These are phyloP conservation scores for Arthrobotrys sinensis DNA, from an alignment of 2,329 filamentous ascomycete genomes.

Conservation along the genomic window DNA sequence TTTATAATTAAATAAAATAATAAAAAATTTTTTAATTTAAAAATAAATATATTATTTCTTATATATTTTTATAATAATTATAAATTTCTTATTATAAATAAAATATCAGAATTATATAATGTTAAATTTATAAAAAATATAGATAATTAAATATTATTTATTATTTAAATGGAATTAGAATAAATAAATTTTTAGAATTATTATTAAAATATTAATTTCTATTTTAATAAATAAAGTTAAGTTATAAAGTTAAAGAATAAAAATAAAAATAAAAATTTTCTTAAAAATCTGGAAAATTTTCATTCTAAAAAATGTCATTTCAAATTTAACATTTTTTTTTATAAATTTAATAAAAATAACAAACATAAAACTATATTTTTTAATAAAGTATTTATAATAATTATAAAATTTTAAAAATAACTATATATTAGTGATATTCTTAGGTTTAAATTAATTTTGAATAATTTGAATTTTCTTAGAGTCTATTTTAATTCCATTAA, in stretches of 20 bases:
- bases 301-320: not conserved
- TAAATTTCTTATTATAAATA: slow-evolving; percentile 46
- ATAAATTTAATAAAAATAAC: too few relatives aligned
- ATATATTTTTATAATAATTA: slow-evolving; percentile 29
- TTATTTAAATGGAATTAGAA: slow-evolving; percentile 33
- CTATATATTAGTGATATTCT: slow-evolving; percentile 8
- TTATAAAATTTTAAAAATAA: slow-evolving; percentile 35
- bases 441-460: slow-evolving; percentile 34
- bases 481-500: slow-evolving; percentile 33
- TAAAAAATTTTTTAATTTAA: slow-evolving; percentile 32
- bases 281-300: slow-evolving; percentile 3
- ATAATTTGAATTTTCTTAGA: slow-evolving; percentile 41
- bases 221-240: not conserved
- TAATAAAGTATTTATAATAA: slow-evolving; percentile 31
- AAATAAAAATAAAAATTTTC: slow-evolving; percentile 9
- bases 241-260: slow-evolving; percentile 3
- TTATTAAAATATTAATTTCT: slow-evolving; percentile 2
- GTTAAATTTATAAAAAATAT: slow-evolving; percentile 36
- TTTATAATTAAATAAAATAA: slow-evolving; percentile 32
- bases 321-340: too few relatives aligned
- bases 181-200: slow-evolving; percentile 24
- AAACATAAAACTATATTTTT: slow-evolving; percentile 13
- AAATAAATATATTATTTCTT: slow-evolving; percentile 29
- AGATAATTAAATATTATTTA: slow-evolving; percentile 25
- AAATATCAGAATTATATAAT: slow-evolving; percentile 21